Conservation (phyloP, 208 protist genomes). For the Leishmania tropica region DNA sequence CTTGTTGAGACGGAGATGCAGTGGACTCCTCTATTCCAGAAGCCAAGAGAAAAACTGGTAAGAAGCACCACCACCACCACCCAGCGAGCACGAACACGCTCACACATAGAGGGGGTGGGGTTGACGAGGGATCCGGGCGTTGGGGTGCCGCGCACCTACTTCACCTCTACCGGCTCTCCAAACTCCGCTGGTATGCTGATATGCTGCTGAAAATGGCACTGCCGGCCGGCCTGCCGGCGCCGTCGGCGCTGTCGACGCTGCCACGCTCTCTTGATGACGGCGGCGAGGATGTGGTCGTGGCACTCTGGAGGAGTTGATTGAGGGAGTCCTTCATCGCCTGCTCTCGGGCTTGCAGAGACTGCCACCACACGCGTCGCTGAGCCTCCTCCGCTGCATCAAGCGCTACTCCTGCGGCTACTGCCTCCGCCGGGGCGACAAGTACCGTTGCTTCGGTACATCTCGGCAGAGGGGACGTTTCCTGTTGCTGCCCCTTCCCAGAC, state of each 20-base stretch:
- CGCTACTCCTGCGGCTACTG: not conserved
- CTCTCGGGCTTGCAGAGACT: slow-evolving; percentile 23
- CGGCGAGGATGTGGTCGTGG: not conserved
- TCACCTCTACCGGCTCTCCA: slow-evolving; percentile 1
- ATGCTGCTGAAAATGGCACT: slow-evolving; percentile 26
- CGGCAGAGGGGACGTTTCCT: not conserved
- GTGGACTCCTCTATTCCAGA: not conserved
- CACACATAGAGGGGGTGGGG: not conserved
- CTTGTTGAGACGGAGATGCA: not conserved
- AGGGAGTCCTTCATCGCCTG: slow-evolving; percentile 28
- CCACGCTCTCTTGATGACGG: slow-evolving; percentile 5
- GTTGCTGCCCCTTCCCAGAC: not conserved
- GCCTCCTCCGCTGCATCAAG: not conserved
- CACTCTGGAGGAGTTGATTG: slow-evolving; percentile 14
- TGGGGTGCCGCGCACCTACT: not conserved
- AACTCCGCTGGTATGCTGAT: slow-evolving; percentile 11
- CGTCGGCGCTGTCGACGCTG: not conserved
- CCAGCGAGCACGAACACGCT: not conserved
- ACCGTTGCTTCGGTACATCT: not conserved
- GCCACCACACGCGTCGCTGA: slow-evolving; percentile 12
- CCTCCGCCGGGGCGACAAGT: not conserved
- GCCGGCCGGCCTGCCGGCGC: not conserved
- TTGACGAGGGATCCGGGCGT: not conserved
- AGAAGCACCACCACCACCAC: not conserved
- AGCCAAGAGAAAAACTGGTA: not conserved